Evolutionary conservation across 2,329 filamentous ascomycete genomes (phyloP), one percentile per base, ranked within the genome.

Genomic region (Ramichloridium luteum): DNA sequence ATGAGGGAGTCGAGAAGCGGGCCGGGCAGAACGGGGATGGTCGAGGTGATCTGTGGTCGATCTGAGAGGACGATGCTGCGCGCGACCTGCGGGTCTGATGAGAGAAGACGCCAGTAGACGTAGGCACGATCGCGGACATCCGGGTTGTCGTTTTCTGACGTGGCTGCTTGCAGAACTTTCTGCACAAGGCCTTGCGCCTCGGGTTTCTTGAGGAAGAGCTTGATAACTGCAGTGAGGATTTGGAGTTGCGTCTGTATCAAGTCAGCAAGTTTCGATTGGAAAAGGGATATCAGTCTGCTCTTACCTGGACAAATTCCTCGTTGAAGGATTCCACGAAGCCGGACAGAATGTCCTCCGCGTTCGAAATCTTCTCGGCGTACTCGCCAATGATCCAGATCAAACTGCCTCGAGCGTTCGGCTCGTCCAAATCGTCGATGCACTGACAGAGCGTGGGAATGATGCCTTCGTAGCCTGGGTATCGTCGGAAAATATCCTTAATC

Each of bases 311-410:
- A 53, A 94, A 96, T 57, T 98, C 90, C 55, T 96, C 90, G 56
- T 81, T 80, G 56, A 98, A 96, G 1, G 77, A 79, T 34, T 96
- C 90, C 9, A 94, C 88, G 51, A 98, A 98, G 12, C 80, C 77
- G 31, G 76, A 70, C 37, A 98, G 60, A 40, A 98, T 96, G 46
- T 96, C 84, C 42, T 86, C 85, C n/a, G 90, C 90, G 49, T 98
- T 96, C 62, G 74, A 93, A 51, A 98, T 98, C 68, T 98, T 98
- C 64, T 98, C 90, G 1, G 90, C 90, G 54, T 98, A 98, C 57
- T 98, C 90, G 46, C 90, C 90, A 4, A 98, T 88, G 45, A 98
- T 96, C 90, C 90, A 98, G 50, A 98, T 96, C 37, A 98, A 64
- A 13, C 88, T 80, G 3, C 81, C 86, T 50, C 90, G 70, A 5